Evolutionary conservation across 1,139 yeast genomes (phyloP).

Genomic region (Yamadazyma triangularis): DNA sequence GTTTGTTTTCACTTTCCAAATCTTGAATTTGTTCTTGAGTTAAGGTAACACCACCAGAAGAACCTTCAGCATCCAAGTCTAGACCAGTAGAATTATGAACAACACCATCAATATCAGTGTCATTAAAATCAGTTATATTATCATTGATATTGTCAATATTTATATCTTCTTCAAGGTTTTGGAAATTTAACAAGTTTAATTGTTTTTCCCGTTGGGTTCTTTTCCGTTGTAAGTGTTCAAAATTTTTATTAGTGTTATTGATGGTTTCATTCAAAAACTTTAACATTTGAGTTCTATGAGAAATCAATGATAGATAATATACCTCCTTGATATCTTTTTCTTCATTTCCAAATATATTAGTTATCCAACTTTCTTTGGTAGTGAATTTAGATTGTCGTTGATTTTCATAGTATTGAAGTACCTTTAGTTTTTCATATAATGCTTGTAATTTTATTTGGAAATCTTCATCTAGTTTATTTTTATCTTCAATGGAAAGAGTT

Average conservation of each 20-base stretch:
- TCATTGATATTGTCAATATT: slow-evolving; percentile 10
- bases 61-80: slow-evolving; percentile 4
- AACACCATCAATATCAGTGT: too few species aligned
- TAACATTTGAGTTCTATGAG: slow-evolving; percentile 37
- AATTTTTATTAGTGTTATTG: slow-evolving; percentile 28
- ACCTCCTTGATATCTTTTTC: slow-evolving; percentile 25
- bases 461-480: slow-evolving; percentile 54
- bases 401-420: slow-evolving; percentile 49
- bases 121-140: too few species aligned
- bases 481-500: slow-evolving; percentile 33
- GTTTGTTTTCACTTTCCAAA: slow-evolving; percentile 68
- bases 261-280: slow-evolving; percentile 33
- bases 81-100: background rate
- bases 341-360: slow-evolving; percentile 23
- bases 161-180: slow-evolving; percentile 32
- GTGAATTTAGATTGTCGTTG: slow-evolving; percentile 23
- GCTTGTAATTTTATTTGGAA: slow-evolving; percentile 48
- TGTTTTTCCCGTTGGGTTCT: slow-evolving; percentile 40
- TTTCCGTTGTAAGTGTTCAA: slow-evolving; percentile 39
- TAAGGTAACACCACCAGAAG: too few species aligned
- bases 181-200: slow-evolving; percentile 38
- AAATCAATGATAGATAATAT: slow-evolving; percentile 21
- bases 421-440: slow-evolving; percentile 45
- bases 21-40: slow-evolving; percentile 64
- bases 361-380: slow-evolving; percentile 20